These are phyloP conservation scores for Murraya paniculata DNA, from an alignment of 345 rosid species.

Conservation along the genomic window DNA sequence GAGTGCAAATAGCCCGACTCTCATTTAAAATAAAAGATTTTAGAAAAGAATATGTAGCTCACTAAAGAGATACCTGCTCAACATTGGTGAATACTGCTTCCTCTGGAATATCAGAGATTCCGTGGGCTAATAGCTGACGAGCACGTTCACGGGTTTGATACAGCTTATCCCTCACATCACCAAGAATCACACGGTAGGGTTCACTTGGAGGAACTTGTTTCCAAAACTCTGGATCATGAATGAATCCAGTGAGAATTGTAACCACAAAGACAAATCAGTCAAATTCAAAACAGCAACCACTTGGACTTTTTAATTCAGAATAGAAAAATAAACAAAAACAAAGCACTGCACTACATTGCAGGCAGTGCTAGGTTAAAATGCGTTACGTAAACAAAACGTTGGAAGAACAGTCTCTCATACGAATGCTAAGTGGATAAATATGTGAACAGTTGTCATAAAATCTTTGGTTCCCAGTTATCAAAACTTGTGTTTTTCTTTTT, in stretches of 20 bases:
- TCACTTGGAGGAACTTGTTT: conserved; percentile 55
- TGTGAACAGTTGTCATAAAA: neutral
- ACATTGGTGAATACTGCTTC: conserved; percentile 47
- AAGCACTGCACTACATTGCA: neutral
- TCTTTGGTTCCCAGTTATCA: neutral
- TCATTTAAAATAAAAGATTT: too few relatives aligned
- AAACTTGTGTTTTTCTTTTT: neutral
- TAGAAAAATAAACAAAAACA: neutral
- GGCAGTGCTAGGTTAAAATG: neutral
- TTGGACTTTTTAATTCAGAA: neutral
- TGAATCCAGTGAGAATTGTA: conserved; percentile 1
- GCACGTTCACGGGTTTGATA: conserved; percentile 65
- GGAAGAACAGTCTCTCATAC: neutral
- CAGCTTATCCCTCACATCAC: conserved; percentile 63
- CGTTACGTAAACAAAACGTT: neutral
- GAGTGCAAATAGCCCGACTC: too few relatives aligned
- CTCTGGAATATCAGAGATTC: conserved; percentile 61
- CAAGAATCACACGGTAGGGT: conserved; percentile 69
- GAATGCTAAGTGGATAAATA: neutral
- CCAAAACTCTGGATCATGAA: conserved; percentile 70
- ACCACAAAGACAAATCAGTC: neutral
- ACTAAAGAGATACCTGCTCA: conserved; percentile 41
- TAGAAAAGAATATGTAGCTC: neutral
- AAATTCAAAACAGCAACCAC: neutral
- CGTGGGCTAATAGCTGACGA: conserved; percentile 48